Conservation (phyloP, 164 flowering plant genomes). For the Dillenia suffruticosa region DNA sequence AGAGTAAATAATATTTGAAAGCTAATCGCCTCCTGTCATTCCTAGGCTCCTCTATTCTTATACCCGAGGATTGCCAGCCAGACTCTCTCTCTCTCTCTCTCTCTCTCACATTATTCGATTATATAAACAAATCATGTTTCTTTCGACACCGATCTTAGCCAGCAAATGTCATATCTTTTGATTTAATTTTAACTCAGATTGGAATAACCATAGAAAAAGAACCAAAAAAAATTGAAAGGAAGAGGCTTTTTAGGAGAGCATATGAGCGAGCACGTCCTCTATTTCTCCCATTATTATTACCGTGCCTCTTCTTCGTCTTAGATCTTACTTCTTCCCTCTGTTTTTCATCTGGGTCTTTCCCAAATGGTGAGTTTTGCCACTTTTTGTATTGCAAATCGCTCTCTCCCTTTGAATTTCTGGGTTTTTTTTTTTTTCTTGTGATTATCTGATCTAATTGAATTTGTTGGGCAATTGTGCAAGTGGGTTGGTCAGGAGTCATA, state of each 20-base stretch:
- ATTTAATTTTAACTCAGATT: conserved; percentile 20
- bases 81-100: conserved; percentile 16
- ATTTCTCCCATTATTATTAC: conserved; percentile 17
- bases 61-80: conserved; percentile 28
- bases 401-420: neutral
- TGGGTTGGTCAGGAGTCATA: conserved; percentile 19
- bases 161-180: conserved; percentile 21
- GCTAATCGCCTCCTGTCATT: conserved; percentile 21
- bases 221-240: conserved; percentile 3
- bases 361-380: conserved; percentile 16
- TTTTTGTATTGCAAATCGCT: neutral
- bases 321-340: conserved; percentile 43
- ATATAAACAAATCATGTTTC: neutral
- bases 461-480: neutral
- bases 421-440: conserved; percentile 5
- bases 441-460: conserved; percentile 13
- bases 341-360: conserved; percentile 12
- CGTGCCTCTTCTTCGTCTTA: conserved; percentile 19
- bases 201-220: conserved; percentile 28
- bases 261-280: conserved; percentile 27
- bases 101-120: conserved; percentile 1
- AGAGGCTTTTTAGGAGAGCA: conserved; percentile 14
- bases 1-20: neutral
- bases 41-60: conserved; percentile 39
- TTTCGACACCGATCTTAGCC: conserved; percentile 16